Percentiles rank a stretch among this genome's conserved stretches.
Conservation (phyloP, 345 rosid genomes). For the Bruguiera sexangula region DNA sequence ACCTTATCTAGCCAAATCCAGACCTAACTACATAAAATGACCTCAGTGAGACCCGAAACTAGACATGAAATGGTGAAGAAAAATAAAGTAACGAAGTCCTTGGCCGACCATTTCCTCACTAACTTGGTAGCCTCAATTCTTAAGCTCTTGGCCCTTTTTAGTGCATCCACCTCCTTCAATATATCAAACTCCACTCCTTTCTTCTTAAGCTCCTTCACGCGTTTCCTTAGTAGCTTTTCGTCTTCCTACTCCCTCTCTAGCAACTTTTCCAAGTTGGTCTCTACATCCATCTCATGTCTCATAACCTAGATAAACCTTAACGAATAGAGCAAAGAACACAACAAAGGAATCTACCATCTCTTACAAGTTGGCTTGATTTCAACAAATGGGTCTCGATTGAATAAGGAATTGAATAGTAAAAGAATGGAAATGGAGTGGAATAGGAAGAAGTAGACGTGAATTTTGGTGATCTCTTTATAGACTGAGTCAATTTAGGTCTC, state of each 20-base stretch:
- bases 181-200: slow-evolving; percentile 89
- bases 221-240: slow-evolving; percentile 60
- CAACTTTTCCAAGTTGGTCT: slow-evolving; percentile 68
- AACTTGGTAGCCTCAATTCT: slow-evolving; percentile 47
- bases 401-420: slow-evolving; percentile 71
- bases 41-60: slow-evolving; percentile 67
- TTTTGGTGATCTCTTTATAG: slow-evolving; percentile 65
- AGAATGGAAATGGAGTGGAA: slow-evolving; percentile 74
- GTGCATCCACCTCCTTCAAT: slow-evolving; percentile 86
- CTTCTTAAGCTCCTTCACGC: slow-evolving; percentile 86
- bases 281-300: slow-evolving; percentile 68
- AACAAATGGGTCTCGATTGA: slow-evolving; percentile 9
- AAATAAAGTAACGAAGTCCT: slow-evolving; percentile 69
- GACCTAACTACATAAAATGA: slow-evolving; percentile 57
- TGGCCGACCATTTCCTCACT: slow-evolving; percentile 77
- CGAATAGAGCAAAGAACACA: slow-evolving; percentile 64
- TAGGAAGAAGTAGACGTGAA: slow-evolving; percentile 82
- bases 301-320: slow-evolving; percentile 80
- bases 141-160: slow-evolving; percentile 90
- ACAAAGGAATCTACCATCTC: slow-evolving; percentile 77
- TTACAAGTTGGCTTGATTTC: slow-evolving; percentile 27
- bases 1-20: not conserved
- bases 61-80: slow-evolving; percentile 72
- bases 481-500: slow-evolving; percentile 77
- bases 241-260: slow-evolving; percentile 89